phyloP scores from a whole-genome alignment of 1,284 basidiomycete species.

The Testicularia cyperi region DNA sequence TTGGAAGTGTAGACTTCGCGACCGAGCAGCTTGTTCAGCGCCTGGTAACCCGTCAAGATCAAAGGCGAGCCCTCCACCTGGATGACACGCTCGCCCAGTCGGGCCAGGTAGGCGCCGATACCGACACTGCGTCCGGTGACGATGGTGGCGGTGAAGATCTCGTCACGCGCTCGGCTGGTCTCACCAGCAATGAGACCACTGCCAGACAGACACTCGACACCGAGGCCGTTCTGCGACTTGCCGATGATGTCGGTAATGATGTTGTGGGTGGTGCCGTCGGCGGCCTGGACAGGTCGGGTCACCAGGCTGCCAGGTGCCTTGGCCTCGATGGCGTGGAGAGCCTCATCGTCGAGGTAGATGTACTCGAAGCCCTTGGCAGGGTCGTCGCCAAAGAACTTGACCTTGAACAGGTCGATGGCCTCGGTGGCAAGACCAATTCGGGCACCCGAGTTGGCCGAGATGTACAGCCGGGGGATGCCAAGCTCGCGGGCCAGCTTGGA shows the following conservation, averaged over 20 bases:
- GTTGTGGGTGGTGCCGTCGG: constrained; percentile 81
- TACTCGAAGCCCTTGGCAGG: constrained; percentile 97
- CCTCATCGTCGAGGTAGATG: constrained; percentile 73
- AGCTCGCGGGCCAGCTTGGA: constrained; percentile 86
- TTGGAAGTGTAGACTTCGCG: constrained; percentile 99
- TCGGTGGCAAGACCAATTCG: constrained; percentile 96
- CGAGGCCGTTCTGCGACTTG: constrained; percentile 85
- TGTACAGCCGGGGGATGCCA: constrained; percentile 90
- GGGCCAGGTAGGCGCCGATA: constrained; percentile 98
- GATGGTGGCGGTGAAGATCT: constrained; percentile 98
- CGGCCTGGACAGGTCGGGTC: constrained; percentile 76
- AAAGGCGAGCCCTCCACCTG: constrained; percentile 99
- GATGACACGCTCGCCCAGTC: constrained; percentile 94
- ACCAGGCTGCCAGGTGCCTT: constrained; percentile 70
- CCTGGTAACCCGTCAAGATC: constrained; percentile 94
- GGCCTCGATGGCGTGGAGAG: constrained; percentile 65
- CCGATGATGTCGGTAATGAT: constrained; percentile 97
- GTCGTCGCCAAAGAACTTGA: constrained; percentile 79
- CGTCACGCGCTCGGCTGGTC: constrained; percentile 95
- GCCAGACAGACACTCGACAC: constrained; percentile 92
- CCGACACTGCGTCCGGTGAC: constrained; percentile 98
- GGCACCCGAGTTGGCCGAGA: constrained; percentile 97
- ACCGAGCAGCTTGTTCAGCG: constrained; percentile 98
- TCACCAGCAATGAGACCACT: constrained; percentile 98
- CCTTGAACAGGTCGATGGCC: constrained; percentile 82